A percentile compares a stretch with the other conserved stretches of the same genome.
phyloP scores from a whole-genome alignment of 1,284 basidiomycete species.

The Amylostereum areolatum region DNA sequence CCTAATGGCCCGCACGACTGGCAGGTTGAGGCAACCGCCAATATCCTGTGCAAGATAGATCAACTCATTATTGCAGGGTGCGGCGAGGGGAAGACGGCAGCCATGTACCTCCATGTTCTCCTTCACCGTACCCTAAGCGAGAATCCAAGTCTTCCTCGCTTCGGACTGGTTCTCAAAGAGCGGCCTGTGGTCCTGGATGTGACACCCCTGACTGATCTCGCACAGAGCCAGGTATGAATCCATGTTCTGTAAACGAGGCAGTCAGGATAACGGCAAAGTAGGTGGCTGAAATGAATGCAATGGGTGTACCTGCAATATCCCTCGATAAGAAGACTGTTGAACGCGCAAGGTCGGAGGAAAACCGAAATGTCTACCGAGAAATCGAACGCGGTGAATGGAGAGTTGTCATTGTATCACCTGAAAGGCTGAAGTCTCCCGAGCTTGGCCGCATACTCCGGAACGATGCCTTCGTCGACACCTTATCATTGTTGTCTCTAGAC shows the following conservation, averaged over 20 bases:
- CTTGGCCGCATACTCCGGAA: slow-evolving; percentile 2
- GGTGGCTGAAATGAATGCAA: slow-evolving; percentile 3
- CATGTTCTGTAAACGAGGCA: too few relatives aligned
- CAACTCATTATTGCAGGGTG: slow-evolving; percentile 8
- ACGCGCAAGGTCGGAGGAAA: neutral
- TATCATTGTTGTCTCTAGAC: too few relatives aligned
- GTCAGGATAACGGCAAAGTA: too few relatives aligned
- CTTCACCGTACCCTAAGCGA: neutral
- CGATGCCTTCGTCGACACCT: too few relatives aligned
- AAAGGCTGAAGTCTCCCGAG: slow-evolving; percentile 3
- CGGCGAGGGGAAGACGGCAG: slow-evolving; percentile 10
- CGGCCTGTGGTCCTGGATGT: slow-evolving; percentile 7
- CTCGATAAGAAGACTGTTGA: neutral
- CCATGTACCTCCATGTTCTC: slow-evolving; percentile 6
- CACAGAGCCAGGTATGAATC: slow-evolving; percentile 6
- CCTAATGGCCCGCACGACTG: slow-evolving; percentile 8
- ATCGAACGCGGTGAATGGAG: neutral
- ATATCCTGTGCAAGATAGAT: slow-evolving; percentile 5
- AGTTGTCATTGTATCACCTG: slow-evolving; percentile 5
- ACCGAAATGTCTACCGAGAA: neutral
- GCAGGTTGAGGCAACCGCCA: slow-evolving; percentile 5
- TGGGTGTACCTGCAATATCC: neutral
- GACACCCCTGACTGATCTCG: slow-evolving; percentile 7
- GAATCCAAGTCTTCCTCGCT: neutral
- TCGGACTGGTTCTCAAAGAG: neutral